phyloP scores from a whole-genome alignment of 192 early-diverging fungal genomes.

The Radiomyces spectabilis region DNA sequence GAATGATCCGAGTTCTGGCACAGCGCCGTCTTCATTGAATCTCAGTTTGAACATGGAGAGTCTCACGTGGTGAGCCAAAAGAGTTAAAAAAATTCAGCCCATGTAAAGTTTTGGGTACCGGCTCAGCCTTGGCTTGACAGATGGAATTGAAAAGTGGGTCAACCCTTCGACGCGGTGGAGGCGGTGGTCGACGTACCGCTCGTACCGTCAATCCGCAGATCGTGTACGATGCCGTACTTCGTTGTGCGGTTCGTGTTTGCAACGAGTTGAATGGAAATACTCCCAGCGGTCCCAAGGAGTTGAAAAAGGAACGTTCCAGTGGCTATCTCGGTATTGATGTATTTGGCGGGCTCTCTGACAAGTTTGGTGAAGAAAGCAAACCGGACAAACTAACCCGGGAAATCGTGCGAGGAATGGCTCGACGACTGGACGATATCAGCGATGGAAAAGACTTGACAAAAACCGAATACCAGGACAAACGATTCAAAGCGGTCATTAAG shows the following conservation, averaged over 20 bases:
- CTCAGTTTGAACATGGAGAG: no score
- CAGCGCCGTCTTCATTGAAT: no score
- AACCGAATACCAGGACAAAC: constrained; percentile 33
- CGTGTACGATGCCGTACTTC: constrained; percentile 32
- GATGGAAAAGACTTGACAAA: constrained; percentile 23
- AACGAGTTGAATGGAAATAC: constrained; percentile 2
- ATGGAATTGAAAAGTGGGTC: constrained; percentile 13
- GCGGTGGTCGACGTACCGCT: constrained; percentile 2
- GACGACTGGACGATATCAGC: constrained; percentile 32
- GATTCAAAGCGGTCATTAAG: constrained; percentile 29
- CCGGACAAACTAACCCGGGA: constrained; percentile 36
- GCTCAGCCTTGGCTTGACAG: no score
- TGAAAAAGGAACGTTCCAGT: not conserved
- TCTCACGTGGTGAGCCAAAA: no score
- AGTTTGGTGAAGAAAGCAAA: constrained; percentile 8
- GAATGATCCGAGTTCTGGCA: no score
- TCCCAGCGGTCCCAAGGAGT: not conserved
- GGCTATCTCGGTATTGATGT: constrained; percentile 9
- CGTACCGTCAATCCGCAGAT: constrained; percentile 9
- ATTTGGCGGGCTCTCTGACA: constrained; percentile 11
- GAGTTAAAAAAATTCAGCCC: no score
- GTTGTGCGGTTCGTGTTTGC: constrained; percentile 27
- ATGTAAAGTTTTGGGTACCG: no score
- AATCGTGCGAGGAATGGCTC: constrained; percentile 28
- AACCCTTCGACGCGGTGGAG: constrained; percentile 13